These are phyloP conservation scores for Moelleriella libera DNA, from an alignment of 2,329 filamentous ascomycete species.

Conservation along the genomic window DNA sequence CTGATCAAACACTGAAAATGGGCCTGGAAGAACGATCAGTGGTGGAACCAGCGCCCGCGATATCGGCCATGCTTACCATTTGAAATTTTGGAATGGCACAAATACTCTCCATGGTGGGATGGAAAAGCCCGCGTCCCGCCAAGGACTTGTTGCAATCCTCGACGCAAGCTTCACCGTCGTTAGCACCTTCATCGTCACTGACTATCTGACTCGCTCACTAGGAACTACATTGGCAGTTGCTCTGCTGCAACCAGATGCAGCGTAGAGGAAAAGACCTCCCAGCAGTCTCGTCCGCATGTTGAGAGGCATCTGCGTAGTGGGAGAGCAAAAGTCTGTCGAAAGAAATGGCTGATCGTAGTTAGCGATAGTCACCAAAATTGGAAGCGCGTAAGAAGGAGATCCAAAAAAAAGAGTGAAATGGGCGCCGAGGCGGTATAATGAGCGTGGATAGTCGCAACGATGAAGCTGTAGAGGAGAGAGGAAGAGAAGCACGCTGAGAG, in stretches of 20 bases:
- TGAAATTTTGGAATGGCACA: slow-evolving; percentile 5
- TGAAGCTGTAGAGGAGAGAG: slow-evolving; percentile 6
- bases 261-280: slow-evolving; percentile 5
- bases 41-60: too few species aligned
- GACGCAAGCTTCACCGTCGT: slow-evolving; percentile 7
- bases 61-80: slow-evolving; percentile 1
- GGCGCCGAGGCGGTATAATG: slow-evolving; percentile 10
- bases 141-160: slow-evolving; percentile 8
- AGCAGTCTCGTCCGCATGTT: slow-evolving; percentile 11
- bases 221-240: not conserved
- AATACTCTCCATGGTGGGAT: slow-evolving; percentile 6
- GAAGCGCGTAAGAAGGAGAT: slow-evolving; percentile 6
- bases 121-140: slow-evolving; percentile 5
- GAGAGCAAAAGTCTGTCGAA: slow-evolving; percentile 6
- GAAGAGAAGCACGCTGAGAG: not conserved
- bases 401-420: slow-evolving; percentile 17
- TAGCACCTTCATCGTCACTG: not conserved
- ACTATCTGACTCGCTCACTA: not conserved
- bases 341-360: slow-evolving; percentile 13
- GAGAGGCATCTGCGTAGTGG: slow-evolving; percentile 1
- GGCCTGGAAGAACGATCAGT: slow-evolving; percentile 9
- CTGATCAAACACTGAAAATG: slow-evolving; percentile 17
- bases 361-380: slow-evolving; percentile 18
- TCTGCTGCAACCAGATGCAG: slow-evolving; percentile 3
- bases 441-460: slow-evolving; percentile 10